A percentile compares a stretch with the other conserved stretches of the same genome.
Conservation (phyloP, 2,329 filamentous ascomycete genomes). For the Volutella citrinella region DNA sequence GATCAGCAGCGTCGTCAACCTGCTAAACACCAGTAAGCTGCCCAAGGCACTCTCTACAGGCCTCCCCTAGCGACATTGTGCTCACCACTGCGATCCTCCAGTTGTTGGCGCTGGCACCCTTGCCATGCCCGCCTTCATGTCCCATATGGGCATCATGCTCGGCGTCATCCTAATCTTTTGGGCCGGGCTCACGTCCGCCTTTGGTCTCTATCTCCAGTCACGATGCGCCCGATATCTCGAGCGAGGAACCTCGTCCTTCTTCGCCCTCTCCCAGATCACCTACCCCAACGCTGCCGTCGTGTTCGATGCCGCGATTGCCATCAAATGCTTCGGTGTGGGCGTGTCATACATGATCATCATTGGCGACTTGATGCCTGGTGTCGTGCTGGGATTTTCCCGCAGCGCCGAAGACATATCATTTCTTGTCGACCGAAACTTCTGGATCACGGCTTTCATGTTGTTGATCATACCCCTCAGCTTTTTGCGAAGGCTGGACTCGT, state of each 20-base stretch:
- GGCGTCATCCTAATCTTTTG: constrained; percentile 84
- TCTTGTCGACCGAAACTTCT: constrained; percentile 87
- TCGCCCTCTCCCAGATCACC: constrained; percentile 93
- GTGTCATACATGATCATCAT: constrained; percentile 99
- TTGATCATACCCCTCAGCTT: constrained; percentile 94
- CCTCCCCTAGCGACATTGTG: constrained; percentile 14
- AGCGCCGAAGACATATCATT: constrained; percentile 63
- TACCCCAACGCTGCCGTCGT: constrained; percentile 95
- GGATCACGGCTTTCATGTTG: constrained; percentile 97
- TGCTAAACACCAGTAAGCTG: constrained; percentile 88
- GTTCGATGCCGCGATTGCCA: constrained; percentile 92
- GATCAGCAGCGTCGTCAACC: constrained; percentile 88
- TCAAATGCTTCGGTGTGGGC: constrained; percentile 97
- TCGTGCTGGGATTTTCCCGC: constrained; percentile 75
- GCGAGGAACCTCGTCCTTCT: constrained; percentile 84
- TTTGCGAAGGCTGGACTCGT: constrained; percentile 82
- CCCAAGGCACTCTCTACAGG: no score
- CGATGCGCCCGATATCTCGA: constrained; percentile 92
- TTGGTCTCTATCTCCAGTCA: constrained; percentile 92
- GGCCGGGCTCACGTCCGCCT: constrained; percentile 84
- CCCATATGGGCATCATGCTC: constrained; percentile 89
- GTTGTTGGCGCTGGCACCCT: constrained; percentile 92
- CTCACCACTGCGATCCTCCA: constrained; percentile 38
- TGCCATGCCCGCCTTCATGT: constrained; percentile 92
- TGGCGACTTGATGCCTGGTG: constrained; percentile 95